phyloP scores from a whole-genome alignment of 2,329 filamentous ascomycete species.

The Claviceps fusiformis region DNA sequence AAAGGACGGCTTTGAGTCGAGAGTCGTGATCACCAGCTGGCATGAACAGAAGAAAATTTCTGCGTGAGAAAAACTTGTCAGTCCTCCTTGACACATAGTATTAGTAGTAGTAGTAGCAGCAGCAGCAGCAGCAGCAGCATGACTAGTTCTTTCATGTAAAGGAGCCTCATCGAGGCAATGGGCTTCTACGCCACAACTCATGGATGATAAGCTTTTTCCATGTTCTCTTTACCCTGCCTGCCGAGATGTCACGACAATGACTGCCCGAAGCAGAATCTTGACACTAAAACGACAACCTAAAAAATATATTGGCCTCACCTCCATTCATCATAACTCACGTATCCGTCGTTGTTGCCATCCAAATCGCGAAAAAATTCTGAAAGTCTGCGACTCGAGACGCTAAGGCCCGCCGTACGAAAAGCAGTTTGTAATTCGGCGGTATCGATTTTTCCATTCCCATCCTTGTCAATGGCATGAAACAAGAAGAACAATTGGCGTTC shows the following conservation, averaged over 20 bases:
- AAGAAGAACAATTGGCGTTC: conserved; percentile 71
- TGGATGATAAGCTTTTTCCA: neutral
- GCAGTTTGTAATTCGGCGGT: conserved; percentile 71
- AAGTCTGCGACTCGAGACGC: conserved; percentile 63
- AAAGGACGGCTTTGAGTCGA: conserved; percentile 68
- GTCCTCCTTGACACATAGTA: neutral
- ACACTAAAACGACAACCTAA: neutral
- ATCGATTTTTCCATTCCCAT: conserved; percentile 75
- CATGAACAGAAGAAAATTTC: conserved; percentile 90
- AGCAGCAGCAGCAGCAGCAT: no score
- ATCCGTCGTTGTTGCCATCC: conserved; percentile 77
- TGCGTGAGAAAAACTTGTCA: conserved; percentile 21
- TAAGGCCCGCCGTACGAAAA: conserved; percentile 64
- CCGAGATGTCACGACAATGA: neutral
- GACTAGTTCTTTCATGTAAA: neutral
- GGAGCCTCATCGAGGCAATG: neutral
- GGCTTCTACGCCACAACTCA: neutral
- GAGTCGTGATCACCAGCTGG: conserved; percentile 47
- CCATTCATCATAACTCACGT: conserved; percentile 90
- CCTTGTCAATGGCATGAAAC: conserved; percentile 75
- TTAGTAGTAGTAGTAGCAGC: no score
- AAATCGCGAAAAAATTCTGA: conserved; percentile 81
- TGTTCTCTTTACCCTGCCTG: neutral
- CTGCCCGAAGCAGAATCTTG: neutral
- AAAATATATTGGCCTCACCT: conserved; percentile 51